phyloP scores from a whole-genome alignment of 2,329 filamentous ascomycete species.

The Claviceps purpurea region DNA sequence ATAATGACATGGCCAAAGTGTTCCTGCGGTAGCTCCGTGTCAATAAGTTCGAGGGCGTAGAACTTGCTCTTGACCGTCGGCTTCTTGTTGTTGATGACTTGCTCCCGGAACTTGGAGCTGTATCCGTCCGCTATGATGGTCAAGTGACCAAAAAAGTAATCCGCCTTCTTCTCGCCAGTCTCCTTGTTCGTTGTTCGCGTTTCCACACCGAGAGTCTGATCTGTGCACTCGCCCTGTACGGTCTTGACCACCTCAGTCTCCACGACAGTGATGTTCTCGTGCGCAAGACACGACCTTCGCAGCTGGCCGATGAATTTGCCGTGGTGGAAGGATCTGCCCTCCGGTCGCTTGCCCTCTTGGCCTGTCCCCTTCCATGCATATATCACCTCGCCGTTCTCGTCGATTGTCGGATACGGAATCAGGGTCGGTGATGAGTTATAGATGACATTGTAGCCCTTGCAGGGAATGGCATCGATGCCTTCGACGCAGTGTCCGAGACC shows the following conservation, averaged over 20 bases:
- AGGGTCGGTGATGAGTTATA: conserved; percentile 61
- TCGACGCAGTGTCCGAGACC: conserved; percentile 75
- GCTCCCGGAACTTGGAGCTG: conserved; percentile 77
- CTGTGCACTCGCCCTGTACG: conserved; percentile 53
- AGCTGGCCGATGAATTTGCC: conserved; percentile 81
- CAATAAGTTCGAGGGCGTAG: conserved; percentile 84
- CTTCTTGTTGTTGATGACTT: conserved; percentile 46
- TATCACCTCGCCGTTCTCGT: conserved; percentile 29
- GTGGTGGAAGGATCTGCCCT: conserved; percentile 82
- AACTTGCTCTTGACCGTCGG: conserved; percentile 76
- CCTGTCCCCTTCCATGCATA: conserved; percentile 22
- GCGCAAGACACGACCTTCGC: conserved; percentile 56
- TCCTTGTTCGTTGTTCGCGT: conserved; percentile 49
- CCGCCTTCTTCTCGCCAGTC: conserved; percentile 41
- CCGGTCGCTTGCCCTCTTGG: conserved; percentile 30
- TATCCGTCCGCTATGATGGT: conserved; percentile 92
- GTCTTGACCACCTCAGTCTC: conserved; percentile 76
- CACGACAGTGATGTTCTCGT: conserved; percentile 77
- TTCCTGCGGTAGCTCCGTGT: conserved; percentile 63
- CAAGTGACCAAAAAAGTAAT: conserved; percentile 78
- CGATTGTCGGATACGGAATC: conserved; percentile 65
- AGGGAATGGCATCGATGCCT: conserved; percentile 72
- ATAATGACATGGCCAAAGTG: conserved; percentile 82
- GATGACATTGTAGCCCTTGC: conserved; percentile 76
- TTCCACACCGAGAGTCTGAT: conserved; percentile 73